These are phyloP conservation scores for Aurinia saxatilis DNA, from an alignment of 345 rosid species.

Conservation along the genomic window DNA sequence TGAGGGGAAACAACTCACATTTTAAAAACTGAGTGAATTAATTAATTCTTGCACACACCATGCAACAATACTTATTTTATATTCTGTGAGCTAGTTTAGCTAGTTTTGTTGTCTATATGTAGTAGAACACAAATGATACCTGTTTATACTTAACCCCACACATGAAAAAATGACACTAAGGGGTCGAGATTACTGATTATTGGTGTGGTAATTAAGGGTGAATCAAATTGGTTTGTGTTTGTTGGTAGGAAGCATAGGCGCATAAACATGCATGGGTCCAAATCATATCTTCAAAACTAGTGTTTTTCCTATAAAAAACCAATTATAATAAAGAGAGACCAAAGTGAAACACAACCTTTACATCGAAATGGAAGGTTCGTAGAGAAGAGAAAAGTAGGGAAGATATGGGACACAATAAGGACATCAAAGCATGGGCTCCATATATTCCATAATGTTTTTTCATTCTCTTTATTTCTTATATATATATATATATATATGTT, in stretches of 20 bases:
- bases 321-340: background rate
- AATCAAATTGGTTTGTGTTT: slow-evolving; percentile 10
- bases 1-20: too few species aligned
- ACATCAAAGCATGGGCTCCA: slow-evolving; percentile 28
- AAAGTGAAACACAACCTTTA: slow-evolving; percentile 9
- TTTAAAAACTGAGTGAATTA: background rate
- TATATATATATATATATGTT: background rate
- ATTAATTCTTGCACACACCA: background rate
- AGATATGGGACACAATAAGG: slow-evolving; percentile 22
- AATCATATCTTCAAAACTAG: slow-evolving; percentile 12
- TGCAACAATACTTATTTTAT: background rate
- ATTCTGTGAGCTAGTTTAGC: background rate
- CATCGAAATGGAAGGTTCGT: slow-evolving; percentile 22
- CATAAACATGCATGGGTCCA: slow-evolving; percentile 25
- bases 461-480: background rate
- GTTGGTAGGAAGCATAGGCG: slow-evolving; percentile 26
- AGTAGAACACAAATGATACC: too few species aligned
- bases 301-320: background rate
- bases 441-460: background rate
- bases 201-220: background rate
- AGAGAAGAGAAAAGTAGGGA: slow-evolving; percentile 1
- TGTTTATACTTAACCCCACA: too few species aligned
- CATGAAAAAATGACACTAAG: background rate
- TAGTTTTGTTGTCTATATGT: too few species aligned
- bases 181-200: background rate